Base-by-base conservation (phyloP, 2,329 filamentous ascomycete species). In the Aspergillus latus region DNA sequence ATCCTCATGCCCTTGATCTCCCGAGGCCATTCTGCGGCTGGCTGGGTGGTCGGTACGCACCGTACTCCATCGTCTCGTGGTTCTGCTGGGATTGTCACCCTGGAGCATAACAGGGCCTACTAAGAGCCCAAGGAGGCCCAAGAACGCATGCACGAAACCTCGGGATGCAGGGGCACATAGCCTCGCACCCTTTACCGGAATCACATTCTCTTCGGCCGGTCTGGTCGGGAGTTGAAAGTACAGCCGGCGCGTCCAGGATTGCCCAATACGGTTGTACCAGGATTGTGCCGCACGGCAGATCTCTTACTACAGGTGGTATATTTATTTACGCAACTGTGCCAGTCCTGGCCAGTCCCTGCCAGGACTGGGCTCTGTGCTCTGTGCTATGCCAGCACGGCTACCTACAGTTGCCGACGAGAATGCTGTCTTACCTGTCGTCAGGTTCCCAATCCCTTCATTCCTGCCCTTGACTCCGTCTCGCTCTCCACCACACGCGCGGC, bases 321-420 rank as follows among this genome's bases (percentile, higher is more conserved):
- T 16, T 32, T 28, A 21, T 21, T 21, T 21, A 21, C 21, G 21
- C 21, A 3, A 21, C 21, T 21, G 15, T 15, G 7, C 13, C 13
- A 32, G 44, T 21, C 16, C 16, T 34, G 29, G 30, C 30, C 47
- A 29, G 47, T 39, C 34, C 9, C 15, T 29, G 21, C 16, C n/a
- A 37, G 32, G 34, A 21, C 21, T 21, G 21, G 21, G 21, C 21
- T 21, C 21, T 21, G 21, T 10, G 34, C 34, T 32, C 48, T 42
- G 48, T 42, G 48, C 48, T 11, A 49, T 39, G 48, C 42, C 48
- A 36, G 48, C 29, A 26, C 48, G 16, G 48, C 37, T 30, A 30
- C 13, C 11, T 29, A 37, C 48, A 26, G 48, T 30, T 21, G 36
- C 48, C 48, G 48, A 49, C 47, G 36, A 49, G 29, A 32, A 50